Base-by-base conservation (phyloP, 768 basidiomycete genomes). In the Tremella yokohamensis region DNA sequence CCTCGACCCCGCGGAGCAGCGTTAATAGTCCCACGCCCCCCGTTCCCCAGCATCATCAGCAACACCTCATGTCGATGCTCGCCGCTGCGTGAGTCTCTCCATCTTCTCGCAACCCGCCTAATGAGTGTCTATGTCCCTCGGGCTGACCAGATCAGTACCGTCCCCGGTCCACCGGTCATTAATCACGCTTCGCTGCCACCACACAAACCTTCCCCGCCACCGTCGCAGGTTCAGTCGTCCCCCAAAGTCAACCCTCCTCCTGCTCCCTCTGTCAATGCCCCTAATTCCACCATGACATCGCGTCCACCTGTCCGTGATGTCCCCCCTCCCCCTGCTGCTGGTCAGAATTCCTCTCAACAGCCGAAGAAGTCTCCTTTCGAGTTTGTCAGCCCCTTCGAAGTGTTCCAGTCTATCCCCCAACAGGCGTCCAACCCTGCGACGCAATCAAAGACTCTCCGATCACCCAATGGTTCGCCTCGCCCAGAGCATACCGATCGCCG, bases 351-450 rank as follows among this genome's bases (percentile, higher is more conserved):
- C n/a, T 6, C 42, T 16, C n/a, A 45, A 16, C 42, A 4, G 7
- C 54, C 60, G 18, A 52, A 61, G 18, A 65, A 65, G 45, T 64
- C 68, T 13, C 56, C 59, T 40, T 73, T 73, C 63, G 64, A 69
- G 54, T 73, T 73, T 47, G 66, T 70, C 53, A 69, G 67, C 1
- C 71, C 71, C 7, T 73, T 73, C 48, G 68, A 67, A 37, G 71
- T 58, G 7, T 73, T 73, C 48, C 64, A 67, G 8, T 11, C 29
- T 34, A 34, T 34, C 29, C 47, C 44, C 38, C 56, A 49, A 38
- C 26, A 52, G 34, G 3, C 26, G 18, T 15, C n/a, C 42, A 45
- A 8, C 15, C n/a, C 4, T 6, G n/a, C 22, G 4, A 6, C 42
- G n/a, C 42, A 4, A 11, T 40, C 39, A 40, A 40, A 40, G 6